These are phyloP conservation scores for Geosmithia morbida DNA, from an alignment of 2,329 filamentous ascomycete genomes.

Conservation along the genomic window DNA sequence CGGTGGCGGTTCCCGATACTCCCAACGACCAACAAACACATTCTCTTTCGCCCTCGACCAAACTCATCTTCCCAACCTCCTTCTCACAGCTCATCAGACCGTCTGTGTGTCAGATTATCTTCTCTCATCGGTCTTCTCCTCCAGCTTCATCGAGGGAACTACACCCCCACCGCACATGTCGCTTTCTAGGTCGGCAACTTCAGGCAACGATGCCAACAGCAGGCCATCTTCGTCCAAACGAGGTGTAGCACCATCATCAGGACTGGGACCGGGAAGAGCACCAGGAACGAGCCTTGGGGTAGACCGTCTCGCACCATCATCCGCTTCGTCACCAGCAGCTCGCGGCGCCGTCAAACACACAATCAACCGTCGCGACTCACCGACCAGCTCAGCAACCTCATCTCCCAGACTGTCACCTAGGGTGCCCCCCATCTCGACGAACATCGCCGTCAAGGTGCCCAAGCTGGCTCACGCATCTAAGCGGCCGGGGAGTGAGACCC, in stretches of 20 bases:
- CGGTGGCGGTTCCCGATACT: background rate
- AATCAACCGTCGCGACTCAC: background rate
- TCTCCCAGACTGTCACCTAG: background rate
- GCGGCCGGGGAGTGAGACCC: background rate
- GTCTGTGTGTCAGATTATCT: background rate
- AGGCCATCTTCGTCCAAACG: background rate
- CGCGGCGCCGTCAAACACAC: background rate
- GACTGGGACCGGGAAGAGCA: background rate
- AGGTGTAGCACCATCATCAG: background rate
- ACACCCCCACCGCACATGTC: background rate
- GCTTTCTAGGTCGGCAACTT: background rate
- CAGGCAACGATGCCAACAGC: background rate
- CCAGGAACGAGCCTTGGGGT: background rate
- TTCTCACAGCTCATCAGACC: no score
- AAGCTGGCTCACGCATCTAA: background rate
- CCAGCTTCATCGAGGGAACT: no score
- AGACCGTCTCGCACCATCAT: background rate
- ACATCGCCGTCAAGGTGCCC: background rate
- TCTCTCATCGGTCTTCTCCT: background rate
- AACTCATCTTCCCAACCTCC: no score
- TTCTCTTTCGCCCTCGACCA: background rate
- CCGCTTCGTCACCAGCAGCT: background rate
- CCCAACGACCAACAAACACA: background rate
- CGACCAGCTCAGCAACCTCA: background rate
- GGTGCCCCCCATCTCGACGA: background rate